Percentiles rank a stretch among this genome's conserved stretches.
phyloP scores from a whole-genome alignment of 768 basidiomycete species.

The Pleurotus ostreatus region DNA sequence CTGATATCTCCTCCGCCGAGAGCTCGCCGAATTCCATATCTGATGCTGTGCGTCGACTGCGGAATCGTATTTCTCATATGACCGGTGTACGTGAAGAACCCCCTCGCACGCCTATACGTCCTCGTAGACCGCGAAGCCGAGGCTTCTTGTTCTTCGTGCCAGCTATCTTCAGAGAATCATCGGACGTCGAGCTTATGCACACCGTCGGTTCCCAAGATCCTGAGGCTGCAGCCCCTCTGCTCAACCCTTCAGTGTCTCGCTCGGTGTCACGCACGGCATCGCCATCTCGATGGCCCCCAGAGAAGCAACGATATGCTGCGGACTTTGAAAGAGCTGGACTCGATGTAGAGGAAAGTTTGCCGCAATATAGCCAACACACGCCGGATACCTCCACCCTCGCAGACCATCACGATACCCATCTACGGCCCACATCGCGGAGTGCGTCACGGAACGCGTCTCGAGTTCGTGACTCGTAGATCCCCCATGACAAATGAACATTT shows the following conservation, averaged over 20 bases:
- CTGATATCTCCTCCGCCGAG: conserved; percentile 39
- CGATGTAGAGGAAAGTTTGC: conserved; percentile 9
- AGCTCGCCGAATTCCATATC: conserved; percentile 42
- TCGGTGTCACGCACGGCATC: conserved; percentile 8
- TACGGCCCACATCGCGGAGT: conserved; percentile 8
- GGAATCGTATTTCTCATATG: conserved; percentile 51
- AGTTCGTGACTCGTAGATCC: not conserved
- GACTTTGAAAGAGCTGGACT: conserved; percentile 30
- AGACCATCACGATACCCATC: conserved; percentile 3
- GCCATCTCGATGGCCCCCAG: conserved; percentile 30
- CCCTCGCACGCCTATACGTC: conserved; percentile 45
- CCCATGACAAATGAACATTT: not conserved
- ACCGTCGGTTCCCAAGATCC: conserved; percentile 13
- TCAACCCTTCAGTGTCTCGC: not conserved
- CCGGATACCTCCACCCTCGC: not conserved
- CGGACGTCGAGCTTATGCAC: conserved; percentile 40
- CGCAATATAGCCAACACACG: not conserved
- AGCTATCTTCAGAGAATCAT: conserved; percentile 62
- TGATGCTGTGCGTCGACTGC: conserved; percentile 51
- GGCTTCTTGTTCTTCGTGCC: conserved; percentile 81
- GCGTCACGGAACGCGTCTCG: conserved; percentile 8
- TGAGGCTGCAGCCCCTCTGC: not conserved
- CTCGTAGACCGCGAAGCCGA: conserved; percentile 44
- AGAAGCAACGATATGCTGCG: conserved; percentile 39
- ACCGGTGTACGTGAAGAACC: conserved; percentile 34